Base-by-base conservation (phyloP, 2,329 filamentous ascomycete species). In the Lizonia empirigonia region DNA sequence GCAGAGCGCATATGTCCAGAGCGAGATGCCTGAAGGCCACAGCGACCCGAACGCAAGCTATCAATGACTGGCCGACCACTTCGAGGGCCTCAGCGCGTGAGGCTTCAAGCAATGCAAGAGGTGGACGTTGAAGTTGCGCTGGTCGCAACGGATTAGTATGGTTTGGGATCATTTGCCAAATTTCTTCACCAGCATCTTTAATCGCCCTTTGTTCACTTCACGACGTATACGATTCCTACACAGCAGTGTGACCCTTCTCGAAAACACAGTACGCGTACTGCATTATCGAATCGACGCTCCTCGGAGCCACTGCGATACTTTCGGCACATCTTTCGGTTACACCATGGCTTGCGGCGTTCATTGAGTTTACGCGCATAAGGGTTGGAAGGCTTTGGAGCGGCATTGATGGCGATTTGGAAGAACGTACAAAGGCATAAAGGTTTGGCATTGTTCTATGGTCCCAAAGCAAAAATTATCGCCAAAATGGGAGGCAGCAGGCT, bases 41-140 rank as follows among this genome's bases (percentile, higher is more conserved):
- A 67, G 63, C 61, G 68, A 73, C 55, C 61, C 65, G 36, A 62
- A 61, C 42, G 53, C 62, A 49, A 58, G 57, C 53, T 73, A 66
- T 51, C 70, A 71, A 44, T 72, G 69, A 73, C 68, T 71, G 27
- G 55, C 66, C 67, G 69, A 68, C 42, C 57, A 55, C 20, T 48
- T 48, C n/a, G 44, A 44, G 24, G 44, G 39, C 27, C 50, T 53
- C 30, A 49, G 29, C 33, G 50, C 50, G 15, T 44, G 44, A 53
- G 50, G 29, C 33, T 32, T 24, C 34, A 18, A 13, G 35, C 23
- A 39, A 38, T 27, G 30, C 19, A 42, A 47, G 26, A 41, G 49
- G 42, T 30, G 42, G 49, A 44, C 13, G 37, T 52, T 47, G 49
- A 33, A 23, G 26, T 52, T 47, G 49, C 44, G 49, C 49, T 33